phyloP scores from a whole-genome alignment of 2,329 filamentous ascomycete species.

The Microdochium trichocladiopsis region DNA sequence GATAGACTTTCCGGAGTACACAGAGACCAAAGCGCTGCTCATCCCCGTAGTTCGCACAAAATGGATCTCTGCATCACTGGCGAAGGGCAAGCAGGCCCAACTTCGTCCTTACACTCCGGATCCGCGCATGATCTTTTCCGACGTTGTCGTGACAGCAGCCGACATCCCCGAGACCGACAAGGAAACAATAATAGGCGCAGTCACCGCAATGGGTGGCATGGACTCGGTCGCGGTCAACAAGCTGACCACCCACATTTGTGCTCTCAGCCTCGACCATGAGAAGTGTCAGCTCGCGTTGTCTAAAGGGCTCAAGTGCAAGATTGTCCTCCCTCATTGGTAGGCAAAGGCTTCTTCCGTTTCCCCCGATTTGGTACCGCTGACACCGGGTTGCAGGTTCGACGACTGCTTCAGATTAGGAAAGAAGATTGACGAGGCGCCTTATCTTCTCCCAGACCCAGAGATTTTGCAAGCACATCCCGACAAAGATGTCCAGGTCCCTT shows the following conservation, averaged over 20 bases:
- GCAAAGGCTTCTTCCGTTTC: slow-evolving; percentile 7
- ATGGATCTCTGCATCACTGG: slow-evolving; percentile 71
- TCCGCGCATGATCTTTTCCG: slow-evolving; percentile 81
- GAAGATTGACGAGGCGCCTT: slow-evolving; percentile 82
- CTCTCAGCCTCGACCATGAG: slow-evolving; percentile 66
- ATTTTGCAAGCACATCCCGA: slow-evolving; percentile 58
- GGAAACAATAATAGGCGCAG: slow-evolving; percentile 85
- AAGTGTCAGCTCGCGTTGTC: slow-evolving; percentile 58
- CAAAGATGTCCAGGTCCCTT: slow-evolving; percentile 47
- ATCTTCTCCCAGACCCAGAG: slow-evolving; percentile 78
- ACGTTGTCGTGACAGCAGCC: slow-evolving; percentile 74
- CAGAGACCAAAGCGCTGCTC: slow-evolving; percentile 65
- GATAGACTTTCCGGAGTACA: slow-evolving; percentile 87
- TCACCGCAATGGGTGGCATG: slow-evolving; percentile 81
- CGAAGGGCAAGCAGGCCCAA: slow-evolving; percentile 64
- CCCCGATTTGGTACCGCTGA: slow-evolving; percentile 13
- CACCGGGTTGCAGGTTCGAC: slow-evolving; percentile 66
- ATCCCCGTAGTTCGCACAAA: slow-evolving; percentile 75
- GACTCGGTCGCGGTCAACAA: slow-evolving; percentile 66
- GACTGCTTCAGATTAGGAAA: slow-evolving; percentile 91
- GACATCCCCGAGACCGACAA: slow-evolving; percentile 81
- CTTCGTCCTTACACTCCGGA: slow-evolving; percentile 86
- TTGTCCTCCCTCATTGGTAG: slow-evolving; percentile 90
- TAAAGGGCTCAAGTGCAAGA: slow-evolving; percentile 66
- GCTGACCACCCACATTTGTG: slow-evolving; percentile 82